phyloP scores from a whole-genome alignment of 108 stramenopile species.

The Aurantiochytrium sp. region DNA sequence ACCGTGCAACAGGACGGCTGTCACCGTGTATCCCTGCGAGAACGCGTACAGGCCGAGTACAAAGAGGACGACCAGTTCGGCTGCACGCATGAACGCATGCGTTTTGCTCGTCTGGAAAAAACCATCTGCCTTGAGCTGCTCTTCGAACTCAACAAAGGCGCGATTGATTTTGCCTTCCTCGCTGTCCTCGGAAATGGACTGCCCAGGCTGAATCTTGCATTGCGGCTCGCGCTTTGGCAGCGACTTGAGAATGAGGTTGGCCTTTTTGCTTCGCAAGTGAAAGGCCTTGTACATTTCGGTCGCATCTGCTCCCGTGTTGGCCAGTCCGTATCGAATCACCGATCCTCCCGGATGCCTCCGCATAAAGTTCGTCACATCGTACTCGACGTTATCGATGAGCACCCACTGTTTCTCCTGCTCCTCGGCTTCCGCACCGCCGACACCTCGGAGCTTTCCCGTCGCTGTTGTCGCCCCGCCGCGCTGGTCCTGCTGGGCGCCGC shows the following conservation, averaged over 20 bases:
- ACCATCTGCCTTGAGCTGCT: constrained; percentile 17
- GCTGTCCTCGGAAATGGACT: not conserved
- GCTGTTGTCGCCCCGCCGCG: too few relatives aligned
- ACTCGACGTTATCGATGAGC: constrained; percentile 21
- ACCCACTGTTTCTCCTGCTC: not conserved
- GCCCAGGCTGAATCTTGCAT: not conserved
- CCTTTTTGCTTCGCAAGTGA: constrained; percentile 23
- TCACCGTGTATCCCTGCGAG: not conserved
- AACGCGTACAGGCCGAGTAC: not conserved
- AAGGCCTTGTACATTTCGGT: constrained; percentile 20
- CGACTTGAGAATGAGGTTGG: not conserved
- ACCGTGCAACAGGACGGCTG: constrained; percentile 12
- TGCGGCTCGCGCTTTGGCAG: not conserved
- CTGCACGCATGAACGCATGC: not conserved
- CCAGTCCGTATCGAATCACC: constrained; percentile 22
- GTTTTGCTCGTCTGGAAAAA: not conserved
- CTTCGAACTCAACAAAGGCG: not conserved
- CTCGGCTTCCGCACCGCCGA: too few relatives aligned
- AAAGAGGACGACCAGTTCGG: constrained; percentile 16
- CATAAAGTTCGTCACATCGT: constrained; percentile 21
- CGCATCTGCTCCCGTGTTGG: constrained; percentile 25
- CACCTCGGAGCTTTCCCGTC: too few relatives aligned
- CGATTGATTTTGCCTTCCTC: not conserved
- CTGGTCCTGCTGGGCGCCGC: too few relatives aligned
- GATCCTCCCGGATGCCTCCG: constrained; percentile 28